phyloP scores from a whole-genome alignment of 2,329 filamentous ascomycete species.

The Pseudogymnoascus sp. region DNA sequence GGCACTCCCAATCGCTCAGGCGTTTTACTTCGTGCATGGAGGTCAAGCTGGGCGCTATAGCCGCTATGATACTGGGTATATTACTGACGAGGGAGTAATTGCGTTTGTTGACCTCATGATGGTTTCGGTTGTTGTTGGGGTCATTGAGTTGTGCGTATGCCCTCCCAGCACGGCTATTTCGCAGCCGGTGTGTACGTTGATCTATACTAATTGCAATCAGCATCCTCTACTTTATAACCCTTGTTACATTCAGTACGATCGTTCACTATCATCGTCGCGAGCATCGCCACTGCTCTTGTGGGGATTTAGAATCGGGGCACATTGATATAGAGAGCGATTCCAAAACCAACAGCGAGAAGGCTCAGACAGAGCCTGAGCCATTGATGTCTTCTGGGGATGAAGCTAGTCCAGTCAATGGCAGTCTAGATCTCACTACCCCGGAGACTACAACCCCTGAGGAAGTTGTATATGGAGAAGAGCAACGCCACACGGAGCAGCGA shows the following conservation, averaged over 20 bases:
- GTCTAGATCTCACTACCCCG: neutral
- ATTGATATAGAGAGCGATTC: neutral
- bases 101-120: conserved; percentile 1
- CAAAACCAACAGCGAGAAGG: neutral
- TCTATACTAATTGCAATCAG: neutral
- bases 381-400: neutral
- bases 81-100: neutral
- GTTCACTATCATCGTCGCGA: neutral
- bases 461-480: neutral
- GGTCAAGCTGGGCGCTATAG: neutral
- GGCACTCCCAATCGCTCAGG: neutral
- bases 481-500: neutral
- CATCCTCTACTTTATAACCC: conserved; percentile 1
- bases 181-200: neutral
- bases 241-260: neutral
- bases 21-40: conserved; percentile 1
- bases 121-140: neutral
- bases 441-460: neutral
- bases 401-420: neutral
- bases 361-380: neutral
- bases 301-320: neutral
- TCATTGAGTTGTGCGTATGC: neutral
- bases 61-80: neutral
- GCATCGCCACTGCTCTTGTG: neutral
- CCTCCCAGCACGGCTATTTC: neutral